A percentile compares a stretch with the other conserved stretches of the same genome.
Conservation (phyloP, 2,329 filamentous ascomycete genomes). For the Exophiala lecanii-corni region DNA sequence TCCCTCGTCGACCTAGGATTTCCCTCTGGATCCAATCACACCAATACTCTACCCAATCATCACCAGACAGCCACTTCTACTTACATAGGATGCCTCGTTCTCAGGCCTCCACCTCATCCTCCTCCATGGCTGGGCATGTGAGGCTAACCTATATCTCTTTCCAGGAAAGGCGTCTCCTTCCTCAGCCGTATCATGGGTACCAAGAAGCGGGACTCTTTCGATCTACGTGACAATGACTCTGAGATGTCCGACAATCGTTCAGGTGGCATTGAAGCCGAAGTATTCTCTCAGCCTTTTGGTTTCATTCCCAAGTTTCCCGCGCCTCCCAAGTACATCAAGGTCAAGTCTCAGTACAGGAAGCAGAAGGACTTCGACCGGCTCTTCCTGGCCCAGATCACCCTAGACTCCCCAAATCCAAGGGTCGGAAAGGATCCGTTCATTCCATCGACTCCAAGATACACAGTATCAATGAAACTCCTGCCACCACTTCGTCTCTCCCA, state of each 20-base stretch:
- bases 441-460: slow-evolving; percentile 30
- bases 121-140: background rate
- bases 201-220: slow-evolving; percentile 64
- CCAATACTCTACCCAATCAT: too few relatives aligned
- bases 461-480: slow-evolving; percentile 23
- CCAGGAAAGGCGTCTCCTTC: slow-evolving; percentile 82
- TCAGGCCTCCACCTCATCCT: slow-evolving; percentile 4
- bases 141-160: slow-evolving; percentile 12
- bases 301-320: slow-evolving; percentile 85
- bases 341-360: slow-evolving; percentile 76
- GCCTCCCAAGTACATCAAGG: slow-evolving; percentile 84
- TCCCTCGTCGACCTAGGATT: slow-evolving; percentile 4
- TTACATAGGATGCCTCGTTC: too few relatives aligned
- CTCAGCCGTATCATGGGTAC: slow-evolving; percentile 75
- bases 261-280: slow-evolving; percentile 76
- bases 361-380: slow-evolving; percentile 75
- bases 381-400: slow-evolving; percentile 89
- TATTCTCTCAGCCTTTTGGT: slow-evolving; percentile 74
- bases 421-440: slow-evolving; percentile 33
- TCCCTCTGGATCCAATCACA: too few relatives aligned
- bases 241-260: slow-evolving; percentile 66
- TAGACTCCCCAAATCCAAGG: slow-evolving; percentile 44
- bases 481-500: slow-evolving; percentile 23
- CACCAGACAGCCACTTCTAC: too few relatives aligned
- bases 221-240: slow-evolving; percentile 56